Percentiles rank a stretch among this genome's conserved stretches.
phyloP scores from a whole-genome alignment of 23 red algal genomes.

The Gracilaria domingensis region DNA sequence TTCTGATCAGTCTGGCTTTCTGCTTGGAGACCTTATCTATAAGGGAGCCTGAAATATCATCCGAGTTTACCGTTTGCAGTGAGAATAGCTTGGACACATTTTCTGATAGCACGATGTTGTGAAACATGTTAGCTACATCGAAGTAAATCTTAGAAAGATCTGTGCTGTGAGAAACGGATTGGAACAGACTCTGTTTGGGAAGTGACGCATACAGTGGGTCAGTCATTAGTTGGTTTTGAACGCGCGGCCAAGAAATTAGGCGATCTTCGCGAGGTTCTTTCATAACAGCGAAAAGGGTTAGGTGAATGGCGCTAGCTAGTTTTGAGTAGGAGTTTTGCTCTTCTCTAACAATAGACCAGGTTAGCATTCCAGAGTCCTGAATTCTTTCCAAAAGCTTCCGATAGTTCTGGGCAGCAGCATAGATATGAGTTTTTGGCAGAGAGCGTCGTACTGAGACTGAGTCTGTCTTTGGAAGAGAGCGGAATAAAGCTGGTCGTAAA shows the following conservation, averaged over 20 bases:
- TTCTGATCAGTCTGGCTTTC: neutral
- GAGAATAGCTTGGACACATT: neutral
- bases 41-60: neutral
- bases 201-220: neutral
- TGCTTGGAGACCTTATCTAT: neutral
- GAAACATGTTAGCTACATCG: slow-evolving; percentile 8
- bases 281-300: neutral
- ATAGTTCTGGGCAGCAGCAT: too few species aligned
- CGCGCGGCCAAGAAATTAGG: neutral
- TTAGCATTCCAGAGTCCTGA: too few species aligned
- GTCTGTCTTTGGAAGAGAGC: too few species aligned
- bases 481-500: too few species aligned
- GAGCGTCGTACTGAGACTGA: too few species aligned
- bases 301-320: neutral
- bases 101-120: neutral
- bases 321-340: neutral
- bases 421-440: too few species aligned
- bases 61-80: neutral
- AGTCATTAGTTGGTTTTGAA: neutral
- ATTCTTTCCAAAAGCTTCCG: too few species aligned
- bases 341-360: too few species aligned
- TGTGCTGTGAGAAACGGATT: neutral
- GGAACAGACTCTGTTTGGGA: neutral
- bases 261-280: neutral
- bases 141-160: neutral